Conservation (phyloP, 345 rosid genomes). For the Lepidium aucheri region DNA sequence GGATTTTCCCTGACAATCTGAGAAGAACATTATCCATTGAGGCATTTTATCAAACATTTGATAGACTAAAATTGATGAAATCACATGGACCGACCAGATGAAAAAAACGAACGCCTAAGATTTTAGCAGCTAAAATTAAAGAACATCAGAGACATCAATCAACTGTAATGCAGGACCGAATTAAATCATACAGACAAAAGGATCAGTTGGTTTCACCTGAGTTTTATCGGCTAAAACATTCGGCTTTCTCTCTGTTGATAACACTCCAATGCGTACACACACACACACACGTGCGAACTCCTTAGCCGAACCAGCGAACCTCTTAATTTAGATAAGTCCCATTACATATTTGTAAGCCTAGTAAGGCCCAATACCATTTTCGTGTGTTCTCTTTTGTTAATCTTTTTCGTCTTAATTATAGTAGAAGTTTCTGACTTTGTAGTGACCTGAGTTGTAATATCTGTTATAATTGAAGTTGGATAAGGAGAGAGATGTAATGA, state of each 20-base stretch:
- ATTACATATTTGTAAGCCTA: not conserved
- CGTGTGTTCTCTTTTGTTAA: too few species aligned
- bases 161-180: too few species aligned
- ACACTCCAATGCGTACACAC: too few species aligned
- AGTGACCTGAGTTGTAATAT: not conserved
- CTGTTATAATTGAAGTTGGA: not conserved
- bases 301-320: too few species aligned
- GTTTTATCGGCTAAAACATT: not conserved
- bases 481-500: conserved; percentile 2
- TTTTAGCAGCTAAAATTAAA: not conserved
- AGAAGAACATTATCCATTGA: not conserved
- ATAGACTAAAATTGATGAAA: not conserved
- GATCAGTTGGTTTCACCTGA: not conserved
- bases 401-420: too few species aligned
- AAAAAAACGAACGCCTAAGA: not conserved
- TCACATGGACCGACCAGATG: not conserved
- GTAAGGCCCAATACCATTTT: too few species aligned
- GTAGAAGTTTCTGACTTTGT: not conserved
- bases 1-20: not conserved
- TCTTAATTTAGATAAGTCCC: too few species aligned
- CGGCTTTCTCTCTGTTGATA: too few species aligned
- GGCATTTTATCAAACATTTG: conserved; percentile 20
- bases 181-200: too few species aligned
- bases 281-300: too few species aligned
- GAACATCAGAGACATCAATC: not conserved